phyloP scores from a whole-genome alignment of 2,329 filamentous ascomycete species.

The Myotisia sp. region DNA sequence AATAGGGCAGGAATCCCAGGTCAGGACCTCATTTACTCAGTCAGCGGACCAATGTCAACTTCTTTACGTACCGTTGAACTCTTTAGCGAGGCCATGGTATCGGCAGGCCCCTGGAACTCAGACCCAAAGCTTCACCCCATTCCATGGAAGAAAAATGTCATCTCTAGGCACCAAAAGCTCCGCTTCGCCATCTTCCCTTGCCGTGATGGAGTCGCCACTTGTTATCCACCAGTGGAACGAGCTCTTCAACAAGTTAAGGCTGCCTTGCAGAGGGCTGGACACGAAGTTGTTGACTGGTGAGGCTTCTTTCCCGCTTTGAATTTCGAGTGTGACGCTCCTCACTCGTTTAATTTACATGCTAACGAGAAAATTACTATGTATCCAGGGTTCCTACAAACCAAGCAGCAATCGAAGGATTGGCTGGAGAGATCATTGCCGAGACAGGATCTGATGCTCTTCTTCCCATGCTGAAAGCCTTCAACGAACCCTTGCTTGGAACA shows the following conservation, averaged over 20 bases:
- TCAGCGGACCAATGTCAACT: constrained; percentile 27
- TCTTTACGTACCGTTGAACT: constrained; percentile 23
- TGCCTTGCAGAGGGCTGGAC: constrained; percentile 23
- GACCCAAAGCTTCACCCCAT: constrained; percentile 27
- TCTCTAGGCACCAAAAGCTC: constrained; percentile 24
- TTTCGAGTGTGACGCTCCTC: no score
- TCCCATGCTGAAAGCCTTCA: constrained; percentile 16
- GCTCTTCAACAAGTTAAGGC: constrained; percentile 21
- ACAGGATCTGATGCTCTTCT: constrained; percentile 23
- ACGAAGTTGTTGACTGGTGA: constrained; percentile 25
- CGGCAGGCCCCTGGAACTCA: constrained; percentile 23
- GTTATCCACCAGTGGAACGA: constrained; percentile 27
- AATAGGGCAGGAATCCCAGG: constrained; percentile 24
- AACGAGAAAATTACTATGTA: background rate
- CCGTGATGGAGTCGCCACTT: constrained; percentile 23
- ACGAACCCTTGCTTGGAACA: constrained; percentile 16
- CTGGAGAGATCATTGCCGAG: constrained; percentile 20
- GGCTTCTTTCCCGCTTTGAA: constrained; percentile 40
- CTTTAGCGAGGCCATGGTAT: constrained; percentile 26
- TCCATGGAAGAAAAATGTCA: constrained; percentile 24
- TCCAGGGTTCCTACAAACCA: constrained; percentile 21
- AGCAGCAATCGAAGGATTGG: constrained; percentile 16
- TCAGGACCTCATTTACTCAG: constrained; percentile 27
- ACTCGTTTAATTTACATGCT: constrained; percentile 7
- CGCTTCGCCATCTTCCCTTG: constrained; percentile 24